Percentiles rank a stretch among this genome's conserved stretches.
These are phyloP conservation scores for Peterozyma toletana DNA, from an alignment of 805 yeast species.

Conservation along the genomic window DNA sequence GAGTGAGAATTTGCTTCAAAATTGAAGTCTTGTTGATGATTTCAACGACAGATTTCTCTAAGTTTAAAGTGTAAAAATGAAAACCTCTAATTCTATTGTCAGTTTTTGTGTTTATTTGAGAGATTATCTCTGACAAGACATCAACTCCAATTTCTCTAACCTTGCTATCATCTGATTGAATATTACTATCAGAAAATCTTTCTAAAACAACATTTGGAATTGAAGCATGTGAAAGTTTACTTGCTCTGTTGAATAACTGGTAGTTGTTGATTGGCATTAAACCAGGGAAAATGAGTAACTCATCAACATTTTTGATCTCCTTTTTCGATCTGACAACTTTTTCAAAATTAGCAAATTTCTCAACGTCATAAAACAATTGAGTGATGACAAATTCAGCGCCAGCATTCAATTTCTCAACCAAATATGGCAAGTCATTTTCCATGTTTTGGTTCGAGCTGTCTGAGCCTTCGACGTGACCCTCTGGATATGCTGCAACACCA, in stretches of 20 bases:
- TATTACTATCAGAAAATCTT: conserved; percentile 42
- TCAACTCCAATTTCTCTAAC: conserved; percentile 83
- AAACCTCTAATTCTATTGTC: conserved; percentile 64
- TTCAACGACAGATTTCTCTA: conserved; percentile 88
- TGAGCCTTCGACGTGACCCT: conserved; percentile 90
- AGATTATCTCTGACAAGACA: conserved; percentile 55
- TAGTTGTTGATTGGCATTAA: conserved; percentile 87
- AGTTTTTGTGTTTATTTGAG: conserved; percentile 45
- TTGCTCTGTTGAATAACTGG: conserved; percentile 75
- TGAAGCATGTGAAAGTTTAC: conserved; percentile 82
- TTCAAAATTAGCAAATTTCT: conserved; percentile 66
- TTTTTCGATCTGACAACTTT: conserved; percentile 33
- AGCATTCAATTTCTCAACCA: conserved; percentile 80
- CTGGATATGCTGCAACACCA: conserved; percentile 98
- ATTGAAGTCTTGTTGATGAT: conserved; percentile 59
- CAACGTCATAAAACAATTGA: conserved; percentile 97
- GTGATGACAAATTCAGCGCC: conserved; percentile 95
- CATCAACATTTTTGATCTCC: conserved; percentile 26
- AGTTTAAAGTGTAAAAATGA: conserved; percentile 88
- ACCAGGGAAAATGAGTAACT: conserved; percentile 72
- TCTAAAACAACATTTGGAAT: conserved; percentile 55
- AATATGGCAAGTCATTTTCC: conserved; percentile 63
- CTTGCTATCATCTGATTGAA: conserved; percentile 66
- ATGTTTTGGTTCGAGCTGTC: conserved; percentile 61
- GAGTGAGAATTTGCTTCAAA: conserved; percentile 37